phyloP scores from a whole-genome alignment of 352 stramenopile genomes.

The Pilasporangium apinafurcum region DNA sequence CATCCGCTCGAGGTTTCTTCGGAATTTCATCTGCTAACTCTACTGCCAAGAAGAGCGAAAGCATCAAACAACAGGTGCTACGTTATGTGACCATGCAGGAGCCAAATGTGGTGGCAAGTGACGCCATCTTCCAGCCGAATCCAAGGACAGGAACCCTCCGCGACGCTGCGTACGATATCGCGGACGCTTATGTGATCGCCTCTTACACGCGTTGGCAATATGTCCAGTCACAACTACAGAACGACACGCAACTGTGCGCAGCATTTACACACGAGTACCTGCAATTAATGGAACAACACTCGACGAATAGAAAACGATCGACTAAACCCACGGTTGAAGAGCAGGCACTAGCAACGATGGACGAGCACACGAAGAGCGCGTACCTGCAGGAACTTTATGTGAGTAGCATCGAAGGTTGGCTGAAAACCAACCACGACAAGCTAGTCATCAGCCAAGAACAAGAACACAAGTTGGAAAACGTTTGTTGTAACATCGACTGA shows the following conservation, averaged over 20 bases:
- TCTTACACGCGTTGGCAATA: conserved; percentile 51
- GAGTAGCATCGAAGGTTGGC: conserved; percentile 46
- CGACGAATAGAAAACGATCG: conserved; percentile 6
- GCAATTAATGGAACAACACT: conserved; percentile 16
- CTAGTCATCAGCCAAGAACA: background rate
- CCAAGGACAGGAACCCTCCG: conserved; percentile 30
- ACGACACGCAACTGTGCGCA: conserved; percentile 12
- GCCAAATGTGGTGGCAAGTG: conserved; percentile 12
- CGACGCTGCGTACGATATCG: conserved; percentile 65
- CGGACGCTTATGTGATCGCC: conserved; percentile 79
- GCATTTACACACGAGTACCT: conserved; percentile 43
- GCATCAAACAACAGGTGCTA: conserved; percentile 72
- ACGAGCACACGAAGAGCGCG: conserved; percentile 13
- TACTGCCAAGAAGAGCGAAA: conserved; percentile 5
- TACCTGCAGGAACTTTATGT: conserved; percentile 38
- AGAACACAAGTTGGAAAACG: background rate
- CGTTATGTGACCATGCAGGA: conserved; percentile 48
- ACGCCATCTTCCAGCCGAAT: conserved; percentile 3
- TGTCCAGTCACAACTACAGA: conserved; percentile 33
- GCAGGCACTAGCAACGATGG: conserved; percentile 25
- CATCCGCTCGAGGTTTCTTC: conserved; percentile 67
- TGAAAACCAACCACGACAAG: conserved; percentile 17
- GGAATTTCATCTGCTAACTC: conserved; percentile 20
- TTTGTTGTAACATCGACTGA: background rate
- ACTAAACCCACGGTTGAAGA: conserved; percentile 32